Conservation (phyloP, 768 basidiomycete species). For the Leccinellum rugosiceps region DNA sequence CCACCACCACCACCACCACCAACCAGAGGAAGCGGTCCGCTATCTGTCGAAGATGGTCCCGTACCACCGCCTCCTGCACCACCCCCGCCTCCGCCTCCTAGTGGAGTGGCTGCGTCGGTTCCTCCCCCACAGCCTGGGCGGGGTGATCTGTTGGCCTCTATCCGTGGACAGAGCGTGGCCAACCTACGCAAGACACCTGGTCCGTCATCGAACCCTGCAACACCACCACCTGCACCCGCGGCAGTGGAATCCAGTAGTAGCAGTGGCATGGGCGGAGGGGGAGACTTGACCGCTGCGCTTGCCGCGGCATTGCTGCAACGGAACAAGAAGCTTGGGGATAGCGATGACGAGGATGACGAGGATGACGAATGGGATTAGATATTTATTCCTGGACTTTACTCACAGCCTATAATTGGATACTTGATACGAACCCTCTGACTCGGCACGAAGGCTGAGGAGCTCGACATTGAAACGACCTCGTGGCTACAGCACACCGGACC, state of each 20-base stretch:
- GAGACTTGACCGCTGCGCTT: slow-evolving; percentile 78
- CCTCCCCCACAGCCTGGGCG: slow-evolving; percentile 59
- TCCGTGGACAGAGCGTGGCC: slow-evolving; percentile 74
- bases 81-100: slow-evolving; percentile 40
- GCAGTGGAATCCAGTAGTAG: slow-evolving; percentile 32
- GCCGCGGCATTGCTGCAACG: slow-evolving; percentile 80
- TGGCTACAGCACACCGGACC: not conserved
- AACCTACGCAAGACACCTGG: slow-evolving; percentile 55
- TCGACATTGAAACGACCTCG: not conserved
- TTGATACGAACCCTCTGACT: not conserved
- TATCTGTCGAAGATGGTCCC: slow-evolving; percentile 19
- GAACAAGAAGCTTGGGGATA: slow-evolving; percentile 86
- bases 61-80: slow-evolving; percentile 32
- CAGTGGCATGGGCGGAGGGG: slow-evolving; percentile 41
- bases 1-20: slow-evolving; percentile 33
- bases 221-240: slow-evolving; percentile 31
- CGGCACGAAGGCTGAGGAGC: not conserved
- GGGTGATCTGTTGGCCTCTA: slow-evolving; percentile 67
- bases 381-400: slow-evolving; percentile 5
- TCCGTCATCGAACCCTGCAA: slow-evolving; percentile 30
- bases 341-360: slow-evolving; percentile 76
- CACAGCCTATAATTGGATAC: slow-evolving; percentile 9
- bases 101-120: slow-evolving; percentile 23
- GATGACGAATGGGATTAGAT: slow-evolving; percentile 59
- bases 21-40: slow-evolving; percentile 16